Base-by-base conservation (phyloP, 1,139 yeast species). In the Geotrichum aggregatum region DNA sequence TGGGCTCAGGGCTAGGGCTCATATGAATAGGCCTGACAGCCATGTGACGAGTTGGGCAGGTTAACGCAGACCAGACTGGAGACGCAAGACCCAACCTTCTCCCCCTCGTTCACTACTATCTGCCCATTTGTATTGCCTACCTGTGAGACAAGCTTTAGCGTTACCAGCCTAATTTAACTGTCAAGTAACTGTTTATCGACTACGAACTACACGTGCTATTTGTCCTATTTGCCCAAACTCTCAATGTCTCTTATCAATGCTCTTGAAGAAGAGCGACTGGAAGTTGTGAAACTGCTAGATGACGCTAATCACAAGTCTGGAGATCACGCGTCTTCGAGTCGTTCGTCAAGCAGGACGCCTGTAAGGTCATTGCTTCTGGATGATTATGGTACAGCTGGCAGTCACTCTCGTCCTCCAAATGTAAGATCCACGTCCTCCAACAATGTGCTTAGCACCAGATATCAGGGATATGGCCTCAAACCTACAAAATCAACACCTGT, bases 211-310 rank as follows among this genome's bases (percentile, higher is more conserved):
- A n/a, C n/a, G n/a, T n/a, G n/a, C n/a, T n/a, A n/a, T n/a, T n/a
- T n/a, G n/a, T n/a, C n/a, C n/a, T n/a, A n/a, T n/a, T n/a, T n/a
- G n/a, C n/a, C 19, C 26, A 35, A 21, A 46, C 40, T 40, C n/a
- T n/a, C n/a, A n/a, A 75, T 75, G 78, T 75, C 79, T 5, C 59
- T 76, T 26, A 77, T 73, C 58, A 71, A 75, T 18, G 76, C 77
- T 6, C 58, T 75, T 30, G 77, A 75, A 53, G 77, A 74, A 50
- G 78, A 76, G 57, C 67, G 76, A 42, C 62, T 64, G 28, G 67
- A 69, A 42, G 71, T 75, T 52, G 61, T 74, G 19, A 67, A 68
- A 52, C 63, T 69, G 21, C 61, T 73, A 47, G 73, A 69, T 24
- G 45, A 49, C 2, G 48, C 50, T 3, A 31, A 45, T 21, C 35